Evolutionary conservation across 495 filamentous ascomycete genomes (phyloP).

Genomic region (Bathelium albidoporum): DNA sequence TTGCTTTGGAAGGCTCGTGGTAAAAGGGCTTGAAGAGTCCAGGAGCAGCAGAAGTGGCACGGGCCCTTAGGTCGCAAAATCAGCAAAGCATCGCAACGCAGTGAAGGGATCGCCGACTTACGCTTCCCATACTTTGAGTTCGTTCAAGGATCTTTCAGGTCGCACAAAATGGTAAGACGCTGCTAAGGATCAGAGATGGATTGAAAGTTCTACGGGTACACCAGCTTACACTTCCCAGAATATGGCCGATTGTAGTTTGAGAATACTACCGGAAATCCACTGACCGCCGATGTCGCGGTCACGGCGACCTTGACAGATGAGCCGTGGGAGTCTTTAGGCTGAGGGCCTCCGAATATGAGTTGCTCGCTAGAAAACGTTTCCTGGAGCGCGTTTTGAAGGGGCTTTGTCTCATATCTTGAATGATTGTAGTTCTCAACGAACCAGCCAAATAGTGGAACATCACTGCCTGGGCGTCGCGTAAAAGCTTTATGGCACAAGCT

Average conservation of each 20-base stretch:
- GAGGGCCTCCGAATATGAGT: slow-evolving; percentile 35
- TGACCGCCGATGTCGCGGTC: slow-evolving; percentile 31
- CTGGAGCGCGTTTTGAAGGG: slow-evolving; percentile 29
- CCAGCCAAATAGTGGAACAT: slow-evolving; percentile 28
- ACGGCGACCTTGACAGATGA: slow-evolving; percentile 38
- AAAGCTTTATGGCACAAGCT: slow-evolving; percentile 37
- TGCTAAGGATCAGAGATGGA: slow-evolving; percentile 5
- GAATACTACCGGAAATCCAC: slow-evolving; percentile 34
- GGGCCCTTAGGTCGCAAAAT: slow-evolving; percentile 25
- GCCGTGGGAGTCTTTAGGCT: slow-evolving; percentile 19
- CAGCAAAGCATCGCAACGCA: slow-evolving; percentile 5
- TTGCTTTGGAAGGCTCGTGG: slow-evolving; percentile 28
- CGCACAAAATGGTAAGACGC: slow-evolving; percentile 36
- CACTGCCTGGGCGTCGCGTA: slow-evolving; percentile 29
- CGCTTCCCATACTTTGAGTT: slow-evolving; percentile 43
- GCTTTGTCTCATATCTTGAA: slow-evolving; percentile 35
- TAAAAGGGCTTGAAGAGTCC: slow-evolving; percentile 39
- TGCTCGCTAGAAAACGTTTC: slow-evolving; percentile 22
- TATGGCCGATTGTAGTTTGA: slow-evolving; percentile 42
- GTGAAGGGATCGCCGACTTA: slow-evolving; percentile 18
- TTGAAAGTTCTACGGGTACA: not conserved
- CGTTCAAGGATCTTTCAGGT: slow-evolving; percentile 32
- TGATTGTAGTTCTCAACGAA: slow-evolving; percentile 30
- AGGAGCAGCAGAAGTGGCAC: slow-evolving; percentile 41
- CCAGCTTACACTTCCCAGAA: slow-evolving; percentile 2